These are phyloP conservation scores for Capsicum rhomboideum DNA, from an alignment of 257 asterid species.

Conservation along the genomic window DNA sequence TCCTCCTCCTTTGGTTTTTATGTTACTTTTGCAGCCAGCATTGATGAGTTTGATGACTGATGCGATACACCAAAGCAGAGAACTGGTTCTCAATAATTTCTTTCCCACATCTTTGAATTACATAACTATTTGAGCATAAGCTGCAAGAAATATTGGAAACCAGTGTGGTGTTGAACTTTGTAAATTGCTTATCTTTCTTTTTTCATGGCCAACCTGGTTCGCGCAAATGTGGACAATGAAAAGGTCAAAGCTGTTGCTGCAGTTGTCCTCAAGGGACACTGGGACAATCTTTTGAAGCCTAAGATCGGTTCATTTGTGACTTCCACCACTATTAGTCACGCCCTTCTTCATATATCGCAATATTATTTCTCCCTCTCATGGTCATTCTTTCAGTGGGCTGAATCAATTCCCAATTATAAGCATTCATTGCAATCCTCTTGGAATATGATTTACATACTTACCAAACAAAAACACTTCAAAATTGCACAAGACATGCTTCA, in stretches of 20 bases:
- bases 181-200: not conserved
- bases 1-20: not conserved
- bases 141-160: not conserved
- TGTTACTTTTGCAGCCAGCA: not conserved
- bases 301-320: conserved; percentile 53
- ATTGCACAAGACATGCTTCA: conserved; percentile 61
- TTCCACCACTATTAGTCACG: conserved; percentile 48
- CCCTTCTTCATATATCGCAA: conserved; percentile 39
- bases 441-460: conserved; percentile 72
- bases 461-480: conserved; percentile 56
- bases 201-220: conserved; percentile 36
- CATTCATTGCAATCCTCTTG: conserved; percentile 71
- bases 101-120: not conserved
- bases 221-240: conserved; percentile 25
- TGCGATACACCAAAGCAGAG: not conserved
- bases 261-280: conserved; percentile 55
- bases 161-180: not conserved
- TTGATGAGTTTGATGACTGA: not conserved
- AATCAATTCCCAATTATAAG: conserved; percentile 53
- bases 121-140: not conserved
- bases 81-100: not conserved
- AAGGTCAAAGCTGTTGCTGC: conserved; percentile 45
- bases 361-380: conserved; percentile 37
- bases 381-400: conserved; percentile 83
- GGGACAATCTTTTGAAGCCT: conserved; percentile 62